phyloP scores from a whole-genome alignment of 768 basidiomycete genomes.

The Boletus pseudo-olivaceus region DNA sequence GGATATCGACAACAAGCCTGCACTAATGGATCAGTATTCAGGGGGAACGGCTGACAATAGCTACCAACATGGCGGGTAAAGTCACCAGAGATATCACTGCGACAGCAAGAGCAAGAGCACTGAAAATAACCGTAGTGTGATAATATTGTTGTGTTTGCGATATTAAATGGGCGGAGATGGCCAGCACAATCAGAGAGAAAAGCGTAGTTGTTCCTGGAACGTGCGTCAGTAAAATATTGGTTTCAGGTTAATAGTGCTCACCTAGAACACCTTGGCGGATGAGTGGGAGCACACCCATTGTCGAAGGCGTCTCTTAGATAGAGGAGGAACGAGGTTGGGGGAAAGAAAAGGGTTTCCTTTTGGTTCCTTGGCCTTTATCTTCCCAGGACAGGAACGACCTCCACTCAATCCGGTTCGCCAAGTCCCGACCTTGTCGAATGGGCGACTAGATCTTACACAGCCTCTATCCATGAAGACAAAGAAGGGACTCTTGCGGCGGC shows the following conservation, averaged over 20 bases:
- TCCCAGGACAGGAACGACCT: not conserved
- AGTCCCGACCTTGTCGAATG: not conserved
- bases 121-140: conserved; percentile 16
- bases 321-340: not conserved
- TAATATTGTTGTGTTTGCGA: conserved; percentile 14
- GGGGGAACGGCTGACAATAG: not conserved
- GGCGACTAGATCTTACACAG: not conserved
- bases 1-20: conserved; percentile 35
- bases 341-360: not conserved
- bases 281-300: conserved; percentile 12
- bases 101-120: conserved; percentile 29
- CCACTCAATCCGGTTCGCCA: not conserved
- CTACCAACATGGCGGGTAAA: conserved; percentile 26
- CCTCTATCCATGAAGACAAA: not conserved
- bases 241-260: conserved; percentile 3
- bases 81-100: conserved; percentile 28
- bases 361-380: conserved; percentile 10
- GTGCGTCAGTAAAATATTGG: not conserved
- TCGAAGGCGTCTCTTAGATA: not conserved
- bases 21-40: not conserved
- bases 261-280: conserved; percentile 23
- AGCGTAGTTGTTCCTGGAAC: conserved; percentile 13
- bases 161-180: conserved; percentile 27
- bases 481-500: not conserved
- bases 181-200: conserved; percentile 33